These are phyloP conservation scores for Septoria linicola DNA, from an alignment of 2,329 filamentous ascomycete species.

Conservation along the genomic window DNA sequence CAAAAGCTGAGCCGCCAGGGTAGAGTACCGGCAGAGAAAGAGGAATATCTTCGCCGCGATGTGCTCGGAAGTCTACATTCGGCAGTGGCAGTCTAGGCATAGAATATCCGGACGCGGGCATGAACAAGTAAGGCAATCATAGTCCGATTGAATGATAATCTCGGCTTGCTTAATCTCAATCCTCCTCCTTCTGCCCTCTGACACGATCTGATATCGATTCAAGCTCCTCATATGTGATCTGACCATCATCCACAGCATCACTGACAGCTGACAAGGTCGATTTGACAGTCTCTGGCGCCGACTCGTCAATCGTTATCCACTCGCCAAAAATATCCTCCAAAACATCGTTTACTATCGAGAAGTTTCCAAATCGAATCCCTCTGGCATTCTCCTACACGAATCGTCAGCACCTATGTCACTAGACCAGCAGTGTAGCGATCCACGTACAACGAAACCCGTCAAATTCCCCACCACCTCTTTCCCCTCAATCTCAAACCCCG, in stretches of 20 bases:
- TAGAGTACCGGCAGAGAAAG: too few relatives aligned
- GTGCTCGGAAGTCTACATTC: too few relatives aligned
- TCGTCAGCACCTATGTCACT: not conserved
- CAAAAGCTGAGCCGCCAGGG: slow-evolving; percentile 8
- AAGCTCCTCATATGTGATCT: not conserved
- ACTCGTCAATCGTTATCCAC: not conserved
- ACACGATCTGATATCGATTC: not conserved
- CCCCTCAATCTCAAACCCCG: not conserved
- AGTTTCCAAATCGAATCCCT: not conserved
- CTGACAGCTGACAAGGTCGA: not conserved
- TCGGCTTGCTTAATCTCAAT: too few relatives aligned
- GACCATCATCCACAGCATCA: not conserved
- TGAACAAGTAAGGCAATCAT: too few relatives aligned
- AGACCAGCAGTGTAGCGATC: not conserved
- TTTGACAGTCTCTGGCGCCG: not conserved
- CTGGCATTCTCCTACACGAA: not conserved
- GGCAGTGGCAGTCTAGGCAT: too few relatives aligned
- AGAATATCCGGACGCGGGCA: too few relatives aligned
- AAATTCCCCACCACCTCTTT: not conserved
- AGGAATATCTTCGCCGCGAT: too few relatives aligned
- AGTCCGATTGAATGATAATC: too few relatives aligned
- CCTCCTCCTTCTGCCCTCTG: not conserved
- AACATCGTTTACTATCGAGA: not conserved
- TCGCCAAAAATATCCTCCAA: not conserved
- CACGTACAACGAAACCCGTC: not conserved